Conservation (phyloP, 2,329 filamentous ascomycete species). For the Botrytis medusae region DNA sequence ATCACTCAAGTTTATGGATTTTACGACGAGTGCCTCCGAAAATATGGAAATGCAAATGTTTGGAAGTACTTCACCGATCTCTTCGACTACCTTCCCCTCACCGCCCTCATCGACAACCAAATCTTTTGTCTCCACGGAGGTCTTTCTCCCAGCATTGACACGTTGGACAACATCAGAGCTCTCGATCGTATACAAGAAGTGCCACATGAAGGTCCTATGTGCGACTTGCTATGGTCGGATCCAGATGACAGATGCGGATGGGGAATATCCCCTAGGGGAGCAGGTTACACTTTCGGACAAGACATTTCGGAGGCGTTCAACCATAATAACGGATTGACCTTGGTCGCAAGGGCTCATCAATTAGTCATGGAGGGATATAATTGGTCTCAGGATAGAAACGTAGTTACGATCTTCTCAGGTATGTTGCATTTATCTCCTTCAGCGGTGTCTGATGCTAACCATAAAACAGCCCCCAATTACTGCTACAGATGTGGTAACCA, state of each 20-base stretch:
- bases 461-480: slow-evolving; percentile 73
- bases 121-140: slow-evolving; percentile 99
- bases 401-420: slow-evolving; percentile 98
- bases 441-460: slow-evolving; percentile 34
- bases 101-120: slow-evolving; percentile 97
- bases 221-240: slow-evolving; percentile 96
- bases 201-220: slow-evolving; percentile 97
- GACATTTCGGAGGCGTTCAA: slow-evolving; percentile 99
- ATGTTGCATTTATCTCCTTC: slow-evolving; percentile 34
- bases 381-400: slow-evolving; percentile 97
- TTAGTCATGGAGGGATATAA: slow-evolving; percentile 99
- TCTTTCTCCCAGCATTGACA: slow-evolving; percentile 93
- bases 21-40: slow-evolving; percentile 97
- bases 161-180: slow-evolving; percentile 90
- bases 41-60: slow-evolving; percentile 98
- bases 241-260: slow-evolving; percentile 95
- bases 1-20: slow-evolving; percentile 99
- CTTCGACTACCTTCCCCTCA: slow-evolving; percentile 97
- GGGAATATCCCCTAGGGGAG: slow-evolving; percentile 93
- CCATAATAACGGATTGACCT: slow-evolving; percentile 95
- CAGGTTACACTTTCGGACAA: slow-evolving; percentile 92
- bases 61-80: slow-evolving; percentile 99
- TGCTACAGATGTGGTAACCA: slow-evolving; percentile 99
- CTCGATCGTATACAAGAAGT: slow-evolving; percentile 98
- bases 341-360: slow-evolving; percentile 95